Conservation (phyloP, 257 asterid genomes). For the Jacaranda mimosifolia region DNA sequence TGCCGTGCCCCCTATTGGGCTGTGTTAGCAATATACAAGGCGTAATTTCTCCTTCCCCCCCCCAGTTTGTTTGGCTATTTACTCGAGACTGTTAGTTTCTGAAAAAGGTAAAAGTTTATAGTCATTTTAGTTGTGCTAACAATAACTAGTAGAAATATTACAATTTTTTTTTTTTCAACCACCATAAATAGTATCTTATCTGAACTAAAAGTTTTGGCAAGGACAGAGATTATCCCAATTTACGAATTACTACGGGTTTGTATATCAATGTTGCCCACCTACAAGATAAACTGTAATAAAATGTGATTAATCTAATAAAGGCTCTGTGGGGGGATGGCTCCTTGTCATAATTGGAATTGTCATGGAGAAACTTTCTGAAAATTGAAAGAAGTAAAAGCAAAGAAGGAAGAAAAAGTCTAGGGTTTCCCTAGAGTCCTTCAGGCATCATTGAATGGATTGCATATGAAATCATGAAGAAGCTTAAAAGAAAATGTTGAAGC, state of each 20-base stretch:
- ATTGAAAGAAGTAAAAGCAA: not conserved
- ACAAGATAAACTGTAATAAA: not conserved
- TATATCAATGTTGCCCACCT: not conserved
- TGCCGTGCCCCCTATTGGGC: too few relatives aligned
- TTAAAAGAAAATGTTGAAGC: not conserved
- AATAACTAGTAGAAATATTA: not conserved
- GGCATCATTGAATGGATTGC: not conserved
- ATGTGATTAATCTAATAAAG: constrained; percentile 10
- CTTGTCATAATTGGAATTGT: not conserved
- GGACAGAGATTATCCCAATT: not conserved
- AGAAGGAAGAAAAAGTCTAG: not conserved
- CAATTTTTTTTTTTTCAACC: not conserved
- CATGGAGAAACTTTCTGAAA: not conserved
- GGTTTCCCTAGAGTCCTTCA: not conserved
- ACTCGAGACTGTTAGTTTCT: constrained; percentile 2
- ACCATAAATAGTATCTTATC: not conserved
- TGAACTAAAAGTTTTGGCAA: not conserved
- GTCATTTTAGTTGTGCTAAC: not conserved
- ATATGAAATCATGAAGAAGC: not conserved
- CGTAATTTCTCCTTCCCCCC: not conserved
- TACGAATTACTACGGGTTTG: not conserved
- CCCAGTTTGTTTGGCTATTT: not conserved
- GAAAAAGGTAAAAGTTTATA: not conserved
- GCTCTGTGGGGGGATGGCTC: not conserved
- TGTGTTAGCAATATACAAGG: not conserved